Conservation (phyloP, 2,329 filamentous ascomycete genomes). For the Calonectria multiphialidica region DNA sequence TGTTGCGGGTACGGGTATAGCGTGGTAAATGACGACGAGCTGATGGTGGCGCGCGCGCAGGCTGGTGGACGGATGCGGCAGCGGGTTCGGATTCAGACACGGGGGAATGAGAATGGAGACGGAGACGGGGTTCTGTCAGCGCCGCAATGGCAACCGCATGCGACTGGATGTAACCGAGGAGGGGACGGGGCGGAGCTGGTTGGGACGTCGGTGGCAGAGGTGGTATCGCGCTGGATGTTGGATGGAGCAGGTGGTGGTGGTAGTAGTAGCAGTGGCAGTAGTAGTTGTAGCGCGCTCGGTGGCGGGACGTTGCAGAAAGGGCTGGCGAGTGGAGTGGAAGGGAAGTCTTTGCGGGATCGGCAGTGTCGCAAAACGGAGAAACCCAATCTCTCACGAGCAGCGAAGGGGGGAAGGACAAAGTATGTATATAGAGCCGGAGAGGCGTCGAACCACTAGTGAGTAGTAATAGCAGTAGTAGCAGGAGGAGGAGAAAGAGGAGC, state of each 20-base stretch:
- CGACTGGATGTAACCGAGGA: conserved; percentile 17
- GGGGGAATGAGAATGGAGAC: conserved; percentile 16
- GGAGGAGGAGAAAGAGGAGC: neutral
- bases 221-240: neutral
- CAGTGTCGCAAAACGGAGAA: conserved; percentile 12
- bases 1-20: conserved; percentile 10
- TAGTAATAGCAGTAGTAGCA: too few species aligned
- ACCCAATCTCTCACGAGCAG: neutral
- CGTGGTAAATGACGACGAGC: conserved; percentile 15
- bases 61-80: conserved; percentile 17
- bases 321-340: conserved; percentile 2
- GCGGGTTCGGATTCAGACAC: conserved; percentile 6
- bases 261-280: neutral
- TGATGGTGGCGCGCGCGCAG: conserved; percentile 12
- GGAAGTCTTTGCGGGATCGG: conserved; percentile 5
- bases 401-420: neutral
- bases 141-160: conserved; percentile 22
- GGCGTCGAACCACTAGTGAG: conserved; percentile 1
- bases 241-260: neutral
- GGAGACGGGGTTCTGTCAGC: conserved; percentile 5
- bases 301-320: conserved; percentile 8
- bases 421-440: neutral
- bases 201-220: neutral
- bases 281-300: conserved; percentile 3
- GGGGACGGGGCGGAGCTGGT: neutral